Conservation (phyloP, 768 basidiomycete genomes). For the Cystoderma amianthinum region DNA sequence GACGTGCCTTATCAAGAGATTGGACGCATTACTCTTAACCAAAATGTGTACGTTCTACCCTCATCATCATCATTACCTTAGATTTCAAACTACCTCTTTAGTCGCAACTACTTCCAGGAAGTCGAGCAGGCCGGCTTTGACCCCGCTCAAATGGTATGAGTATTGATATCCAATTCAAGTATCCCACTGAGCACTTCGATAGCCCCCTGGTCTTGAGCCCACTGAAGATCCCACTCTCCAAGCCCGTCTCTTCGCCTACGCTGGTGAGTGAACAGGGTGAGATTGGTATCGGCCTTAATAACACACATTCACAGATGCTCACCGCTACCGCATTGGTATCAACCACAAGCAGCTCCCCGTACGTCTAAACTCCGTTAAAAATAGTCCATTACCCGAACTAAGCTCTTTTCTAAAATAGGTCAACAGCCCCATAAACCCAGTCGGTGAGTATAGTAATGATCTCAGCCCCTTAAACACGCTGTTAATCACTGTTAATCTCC, state of each 20-base stretch:
- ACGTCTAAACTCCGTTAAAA: neutral
- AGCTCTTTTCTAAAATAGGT: conserved; percentile 7
- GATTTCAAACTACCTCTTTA: neutral
- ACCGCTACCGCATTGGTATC: conserved; percentile 28
- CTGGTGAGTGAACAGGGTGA: conserved; percentile 18
- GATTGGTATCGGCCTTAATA: neutral
- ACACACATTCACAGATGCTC: conserved; percentile 19
- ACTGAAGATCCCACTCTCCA: conserved; percentile 54
- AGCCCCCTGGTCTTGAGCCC: conserved; percentile 31
- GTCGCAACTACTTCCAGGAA: conserved; percentile 20
- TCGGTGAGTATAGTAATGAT: conserved; percentile 15
- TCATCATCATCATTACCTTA: neutral
- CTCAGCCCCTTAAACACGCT: neutral
- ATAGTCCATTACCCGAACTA: neutral
- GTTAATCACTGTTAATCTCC: neutral
- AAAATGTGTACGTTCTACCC: conserved; percentile 22
- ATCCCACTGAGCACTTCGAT: neutral
- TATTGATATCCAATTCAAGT: neutral
- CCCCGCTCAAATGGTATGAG: conserved; percentile 38
- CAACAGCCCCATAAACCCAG: conserved; percentile 28
- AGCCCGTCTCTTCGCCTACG: conserved; percentile 50
- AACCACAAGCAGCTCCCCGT: conserved; percentile 30
- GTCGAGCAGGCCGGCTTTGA: conserved; percentile 39
- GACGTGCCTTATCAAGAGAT: conserved; percentile 25
- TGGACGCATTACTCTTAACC: conserved; percentile 27